Percentiles rank a stretch among this genome's conserved stretches.
Evolutionary conservation across 1,284 basidiomycete genomes (phyloP).

Genomic region (Rhodotorula sp.): DNA sequence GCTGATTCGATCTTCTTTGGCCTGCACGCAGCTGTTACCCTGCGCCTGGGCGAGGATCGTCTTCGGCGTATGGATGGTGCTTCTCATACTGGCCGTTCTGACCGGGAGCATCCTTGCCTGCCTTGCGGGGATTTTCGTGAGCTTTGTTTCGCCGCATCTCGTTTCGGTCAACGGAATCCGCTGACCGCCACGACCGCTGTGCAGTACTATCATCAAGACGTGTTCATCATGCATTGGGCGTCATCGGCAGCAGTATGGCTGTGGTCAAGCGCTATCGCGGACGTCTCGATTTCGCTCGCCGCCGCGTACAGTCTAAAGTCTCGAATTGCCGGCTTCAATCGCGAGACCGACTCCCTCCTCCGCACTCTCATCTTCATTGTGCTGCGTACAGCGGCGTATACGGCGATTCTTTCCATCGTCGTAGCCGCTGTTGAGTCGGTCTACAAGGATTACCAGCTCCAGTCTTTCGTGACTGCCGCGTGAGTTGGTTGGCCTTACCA

Average conservation of each 20-base stretch:
- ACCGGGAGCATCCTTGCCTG: background rate
- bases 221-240: slow-evolving; percentile 4
- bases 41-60: background rate
- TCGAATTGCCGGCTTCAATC: slow-evolving; percentile 26
- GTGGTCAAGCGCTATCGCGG: slow-evolving; percentile 7
- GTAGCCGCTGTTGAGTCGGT: slow-evolving; percentile 1
- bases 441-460: slow-evolving; percentile 1
- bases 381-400: slow-evolving; percentile 23
- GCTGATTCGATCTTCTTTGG: background rate
- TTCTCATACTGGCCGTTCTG: slow-evolving; percentile 9
- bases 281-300: slow-evolving; percentile 21
- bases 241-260: slow-evolving; percentile 7
- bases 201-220: background rate
- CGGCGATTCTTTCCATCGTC: slow-evolving; percentile 14
- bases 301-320: slow-evolving; percentile 6
- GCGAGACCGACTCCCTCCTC: slow-evolving; percentile 14
- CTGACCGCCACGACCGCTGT: background rate
- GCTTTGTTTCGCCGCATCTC: background rate
- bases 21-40: slow-evolving; percentile 5
- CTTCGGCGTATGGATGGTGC: slow-evolving; percentile 4
- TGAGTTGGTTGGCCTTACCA: background rate
- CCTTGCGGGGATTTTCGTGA: background rate
- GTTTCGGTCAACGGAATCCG: background rate
- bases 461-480: background rate
- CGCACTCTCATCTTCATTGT: slow-evolving; percentile 17